Conservation (phyloP, 2,329 filamentous ascomycete species). For the Aspergillus sp. region DNA sequence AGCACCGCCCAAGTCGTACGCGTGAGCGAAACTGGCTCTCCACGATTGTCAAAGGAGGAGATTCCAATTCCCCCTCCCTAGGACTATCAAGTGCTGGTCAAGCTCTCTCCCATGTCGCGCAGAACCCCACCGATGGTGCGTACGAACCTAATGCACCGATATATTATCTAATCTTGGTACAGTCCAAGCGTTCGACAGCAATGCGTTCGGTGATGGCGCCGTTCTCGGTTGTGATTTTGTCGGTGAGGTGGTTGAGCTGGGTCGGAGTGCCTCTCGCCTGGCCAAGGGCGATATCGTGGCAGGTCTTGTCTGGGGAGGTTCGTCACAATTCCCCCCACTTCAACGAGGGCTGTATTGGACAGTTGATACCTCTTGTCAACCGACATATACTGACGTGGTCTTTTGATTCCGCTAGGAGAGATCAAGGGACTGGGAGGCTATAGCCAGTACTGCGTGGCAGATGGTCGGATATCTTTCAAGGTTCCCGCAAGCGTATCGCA, state of each 20-base stretch:
- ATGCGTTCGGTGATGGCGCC: conserved; percentile 35
- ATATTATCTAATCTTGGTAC: neutral
- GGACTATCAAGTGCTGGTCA: conserved; percentile 20
- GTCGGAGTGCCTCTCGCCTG: conserved; percentile 25
- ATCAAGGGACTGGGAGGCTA: conserved; percentile 36
- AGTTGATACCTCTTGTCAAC: no score
- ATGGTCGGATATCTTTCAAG: conserved; percentile 42
- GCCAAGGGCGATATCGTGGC: conserved; percentile 33
- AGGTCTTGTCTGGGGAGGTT: conserved; percentile 33
- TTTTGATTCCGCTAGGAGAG: neutral
- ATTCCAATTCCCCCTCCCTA: conserved; percentile 9
- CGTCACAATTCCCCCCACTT: neutral
- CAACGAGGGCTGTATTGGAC: no score
- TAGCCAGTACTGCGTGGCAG: conserved; percentile 39
- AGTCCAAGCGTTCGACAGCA: conserved; percentile 34
- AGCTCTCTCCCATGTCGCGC: conserved; percentile 23
- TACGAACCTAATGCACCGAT: neutral
- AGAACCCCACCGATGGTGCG: conserved; percentile 23
- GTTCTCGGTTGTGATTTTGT: conserved; percentile 33
- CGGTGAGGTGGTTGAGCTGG: conserved; percentile 31
- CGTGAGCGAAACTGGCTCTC: conserved; percentile 4
- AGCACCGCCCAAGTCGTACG: conserved; percentile 15
- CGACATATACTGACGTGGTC: neutral
- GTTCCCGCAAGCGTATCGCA: conserved; percentile 30
- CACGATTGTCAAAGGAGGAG: conserved; percentile 10